Percentiles rank a stretch among this genome's conserved stretches.
Conservation (phyloP, 2,329 filamentous ascomycete genomes). For the Cryphonectria nitschkei region DNA sequence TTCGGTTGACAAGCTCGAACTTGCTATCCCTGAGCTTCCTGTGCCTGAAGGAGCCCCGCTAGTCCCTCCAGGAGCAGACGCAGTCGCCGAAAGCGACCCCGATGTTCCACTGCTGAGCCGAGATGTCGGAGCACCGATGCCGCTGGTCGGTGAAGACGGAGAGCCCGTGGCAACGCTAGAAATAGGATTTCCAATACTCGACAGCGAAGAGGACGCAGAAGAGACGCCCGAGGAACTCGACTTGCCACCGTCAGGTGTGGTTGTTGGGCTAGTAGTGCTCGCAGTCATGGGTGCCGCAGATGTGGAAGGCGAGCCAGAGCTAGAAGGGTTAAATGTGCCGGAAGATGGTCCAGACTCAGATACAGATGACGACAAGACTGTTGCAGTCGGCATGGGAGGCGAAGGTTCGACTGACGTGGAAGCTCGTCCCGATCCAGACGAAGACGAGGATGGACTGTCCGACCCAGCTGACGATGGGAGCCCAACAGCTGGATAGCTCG, state of each 20-base stretch:
- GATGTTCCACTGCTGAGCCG: neutral
- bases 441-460: neutral
- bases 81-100: neutral
- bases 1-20: neutral
- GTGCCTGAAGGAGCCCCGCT: neutral
- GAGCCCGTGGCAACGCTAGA: conserved; percentile 8
- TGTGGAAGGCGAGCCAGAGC: neutral
- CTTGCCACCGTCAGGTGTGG: conserved; percentile 4
- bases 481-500: conserved; percentile 1
- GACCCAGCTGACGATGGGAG: neutral
- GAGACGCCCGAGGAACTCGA: conserved; percentile 2
- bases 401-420: neutral
- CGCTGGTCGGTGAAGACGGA: neutral
- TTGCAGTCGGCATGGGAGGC: neutral
- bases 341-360: neutral
- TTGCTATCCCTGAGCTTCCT: neutral
- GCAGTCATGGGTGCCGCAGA: neutral
- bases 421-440: neutral
- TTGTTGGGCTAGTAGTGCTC: neutral
- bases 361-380: neutral
- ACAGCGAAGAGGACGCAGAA: neutral
- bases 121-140: neutral
- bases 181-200: conserved; percentile 1
- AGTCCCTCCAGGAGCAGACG: neutral
- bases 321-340: neutral